Conservation (phyloP, 176 grass and related monocot species). For the Raddia guianensis region DNA sequence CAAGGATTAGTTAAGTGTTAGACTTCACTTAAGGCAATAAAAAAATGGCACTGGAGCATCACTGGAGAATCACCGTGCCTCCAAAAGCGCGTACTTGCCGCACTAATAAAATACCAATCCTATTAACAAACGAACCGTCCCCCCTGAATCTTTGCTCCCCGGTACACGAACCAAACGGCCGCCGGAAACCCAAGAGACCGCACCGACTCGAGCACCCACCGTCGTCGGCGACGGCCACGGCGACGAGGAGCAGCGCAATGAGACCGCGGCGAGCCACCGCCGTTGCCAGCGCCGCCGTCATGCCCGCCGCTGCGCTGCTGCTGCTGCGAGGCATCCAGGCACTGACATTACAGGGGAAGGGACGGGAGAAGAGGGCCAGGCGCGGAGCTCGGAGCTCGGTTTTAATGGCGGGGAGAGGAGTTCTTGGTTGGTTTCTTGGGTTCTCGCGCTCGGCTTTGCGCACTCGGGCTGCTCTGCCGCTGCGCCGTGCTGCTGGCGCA, state of each 20-base stretch:
- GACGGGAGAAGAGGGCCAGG: not conserved
- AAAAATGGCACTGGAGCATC: constrained; percentile 33
- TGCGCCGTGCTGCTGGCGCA: constrained; percentile 34
- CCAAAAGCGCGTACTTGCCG: constrained; percentile 53
- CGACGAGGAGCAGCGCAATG: constrained; percentile 35
- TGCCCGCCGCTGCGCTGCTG: constrained; percentile 22
- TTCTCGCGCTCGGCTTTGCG: constrained; percentile 41
- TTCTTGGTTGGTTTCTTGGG: constrained; percentile 58
- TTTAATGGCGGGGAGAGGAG: constrained; percentile 38
- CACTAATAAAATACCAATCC: constrained; percentile 66
- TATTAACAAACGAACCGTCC: constrained; percentile 29
- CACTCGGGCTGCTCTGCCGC: constrained; percentile 17
- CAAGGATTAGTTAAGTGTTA: constrained; percentile 56
- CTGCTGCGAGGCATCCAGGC: not conserved
- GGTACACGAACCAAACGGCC: constrained; percentile 16
- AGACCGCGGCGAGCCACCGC: constrained; percentile 11
- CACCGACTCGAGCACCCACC: constrained; percentile 22
- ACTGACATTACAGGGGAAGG: constrained; percentile 38
- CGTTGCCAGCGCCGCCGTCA: not conserved
- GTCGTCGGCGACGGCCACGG: constrained; percentile 53
- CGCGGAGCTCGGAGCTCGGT: not conserved
- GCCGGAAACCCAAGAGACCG: not conserved
- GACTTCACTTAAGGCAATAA: constrained; percentile 45
- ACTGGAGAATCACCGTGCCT: constrained; percentile 48
- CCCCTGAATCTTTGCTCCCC: constrained; percentile 45